Conservation (phyloP, 2,329 filamentous ascomycete genomes). For the Fusarium irregulare region DNA sequence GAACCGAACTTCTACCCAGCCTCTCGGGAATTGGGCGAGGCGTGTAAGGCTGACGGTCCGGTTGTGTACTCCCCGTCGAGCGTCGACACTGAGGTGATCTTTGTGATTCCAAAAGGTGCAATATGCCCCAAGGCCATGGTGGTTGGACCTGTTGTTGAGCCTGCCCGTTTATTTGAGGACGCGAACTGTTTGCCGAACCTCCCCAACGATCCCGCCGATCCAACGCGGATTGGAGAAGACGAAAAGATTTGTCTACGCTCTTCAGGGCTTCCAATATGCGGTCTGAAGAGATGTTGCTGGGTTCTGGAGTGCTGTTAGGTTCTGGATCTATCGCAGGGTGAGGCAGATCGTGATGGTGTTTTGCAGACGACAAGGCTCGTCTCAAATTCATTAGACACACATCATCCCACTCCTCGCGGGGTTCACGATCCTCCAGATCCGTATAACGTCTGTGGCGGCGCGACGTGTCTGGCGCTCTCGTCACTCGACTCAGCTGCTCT, state of each 20-base stretch:
- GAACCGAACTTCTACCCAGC: not conserved
- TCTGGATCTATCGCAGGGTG: not conserved
- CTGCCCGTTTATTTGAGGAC: not conserved
- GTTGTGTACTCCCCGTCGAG: no score
- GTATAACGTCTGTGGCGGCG: not conserved
- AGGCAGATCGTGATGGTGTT: not conserved
- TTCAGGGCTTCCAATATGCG: not conserved
- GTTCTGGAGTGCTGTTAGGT: not conserved
- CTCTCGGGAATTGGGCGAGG: no score
- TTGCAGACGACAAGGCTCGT: not conserved
- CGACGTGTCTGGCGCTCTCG: not conserved
- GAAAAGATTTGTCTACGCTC: not conserved
- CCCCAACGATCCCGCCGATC: no score
- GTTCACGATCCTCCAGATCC: not conserved
- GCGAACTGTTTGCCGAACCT: no score
- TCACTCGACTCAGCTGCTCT: not conserved
- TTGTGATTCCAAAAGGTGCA: not conserved
- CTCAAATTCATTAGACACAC: not conserved
- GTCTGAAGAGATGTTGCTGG: not conserved
- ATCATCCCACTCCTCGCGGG: not conserved
- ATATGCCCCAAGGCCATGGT: fast-evolving
- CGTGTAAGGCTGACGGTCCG: no score
- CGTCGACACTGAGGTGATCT: no score
- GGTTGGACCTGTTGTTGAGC: not conserved
- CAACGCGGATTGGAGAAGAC: not conserved